Evolutionary conservation across 371 early-diverging fungal species (phyloP).

Genomic region (Rhizopus sp.): DNA sequence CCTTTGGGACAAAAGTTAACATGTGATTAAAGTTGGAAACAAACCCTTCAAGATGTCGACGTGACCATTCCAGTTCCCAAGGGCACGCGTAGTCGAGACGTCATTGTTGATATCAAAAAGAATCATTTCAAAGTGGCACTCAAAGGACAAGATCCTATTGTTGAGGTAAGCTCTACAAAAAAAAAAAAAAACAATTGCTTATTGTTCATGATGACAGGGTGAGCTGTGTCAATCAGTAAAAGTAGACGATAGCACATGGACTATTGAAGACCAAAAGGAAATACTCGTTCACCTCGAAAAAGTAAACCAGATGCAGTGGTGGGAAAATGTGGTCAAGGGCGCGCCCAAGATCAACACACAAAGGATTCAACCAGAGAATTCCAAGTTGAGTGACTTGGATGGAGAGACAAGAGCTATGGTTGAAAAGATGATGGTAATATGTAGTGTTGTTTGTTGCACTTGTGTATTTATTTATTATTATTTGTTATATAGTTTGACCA

Average conservation of each 20-base stretch:
- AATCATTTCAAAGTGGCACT: conserved; percentile 69
- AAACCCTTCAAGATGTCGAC: conserved; percentile 86
- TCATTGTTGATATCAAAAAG: conserved; percentile 71
- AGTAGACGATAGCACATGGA: conserved; percentile 87
- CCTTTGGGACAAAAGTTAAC: conserved; percentile 1
- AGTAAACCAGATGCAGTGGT: conserved; percentile 84
- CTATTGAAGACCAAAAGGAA: conserved; percentile 72
- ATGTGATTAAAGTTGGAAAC: conserved; percentile 67
- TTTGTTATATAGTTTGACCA: conserved; percentile 78
- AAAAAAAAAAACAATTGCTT: too few species aligned
- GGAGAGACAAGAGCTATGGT: conserved; percentile 92
- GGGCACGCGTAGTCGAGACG: conserved; percentile 73
- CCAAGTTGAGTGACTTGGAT: conserved; percentile 84
- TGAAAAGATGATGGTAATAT: conserved; percentile 75
- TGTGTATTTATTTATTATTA: not conserved
- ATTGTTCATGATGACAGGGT: conserved; percentile 48
- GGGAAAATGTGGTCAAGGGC: conserved; percentile 83
- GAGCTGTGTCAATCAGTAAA: conserved; percentile 72
- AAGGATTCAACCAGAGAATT: conserved; percentile 90
- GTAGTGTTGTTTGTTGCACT: not conserved
- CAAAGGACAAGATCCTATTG: conserved; percentile 75
- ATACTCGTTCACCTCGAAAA: conserved; percentile 85
- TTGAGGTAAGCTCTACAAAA: conserved; percentile 57
- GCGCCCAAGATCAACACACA: conserved; percentile 89
- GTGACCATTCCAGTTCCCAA: conserved; percentile 74